phyloP scores from a whole-genome alignment of 1,284 basidiomycete species.

The Cyathus olla region DNA sequence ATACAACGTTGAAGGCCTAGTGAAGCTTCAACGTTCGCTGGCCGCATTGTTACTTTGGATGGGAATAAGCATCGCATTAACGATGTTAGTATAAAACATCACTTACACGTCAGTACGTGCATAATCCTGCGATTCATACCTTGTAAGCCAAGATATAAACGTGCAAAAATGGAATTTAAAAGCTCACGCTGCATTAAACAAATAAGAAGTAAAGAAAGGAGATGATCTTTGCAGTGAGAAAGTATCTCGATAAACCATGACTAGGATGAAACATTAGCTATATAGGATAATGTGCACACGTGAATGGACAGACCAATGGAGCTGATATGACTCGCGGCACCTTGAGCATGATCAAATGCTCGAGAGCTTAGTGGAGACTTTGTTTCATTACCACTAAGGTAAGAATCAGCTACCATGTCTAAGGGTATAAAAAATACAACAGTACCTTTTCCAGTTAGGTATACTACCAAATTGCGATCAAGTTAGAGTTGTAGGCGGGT shows the following conservation, averaged over 20 bases:
- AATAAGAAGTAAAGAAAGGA: conserved; percentile 79
- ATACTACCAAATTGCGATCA: conserved; percentile 54
- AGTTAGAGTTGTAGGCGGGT: conserved; percentile 6
- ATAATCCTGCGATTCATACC: conserved; percentile 69
- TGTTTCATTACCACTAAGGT: conserved; percentile 52
- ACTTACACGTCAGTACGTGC: conserved; percentile 82
- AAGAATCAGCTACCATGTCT: conserved; percentile 11
- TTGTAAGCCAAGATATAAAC: conserved; percentile 12
- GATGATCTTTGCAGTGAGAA: conserved; percentile 75
- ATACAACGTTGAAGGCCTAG: conserved; percentile 77
- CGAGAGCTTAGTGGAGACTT: conserved; percentile 61
- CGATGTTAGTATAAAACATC: background rate
- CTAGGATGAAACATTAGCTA: conserved; percentile 42
- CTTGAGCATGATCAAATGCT: conserved; percentile 82
- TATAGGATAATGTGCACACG: background rate
- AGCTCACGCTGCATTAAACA: conserved; percentile 81
- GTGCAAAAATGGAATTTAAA: conserved; percentile 5
- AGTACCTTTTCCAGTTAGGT: conserved; percentile 75
- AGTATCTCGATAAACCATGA: conserved; percentile 66
- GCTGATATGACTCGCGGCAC: conserved; percentile 81
- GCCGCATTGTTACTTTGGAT: conserved; percentile 69
- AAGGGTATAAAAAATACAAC: background rate
- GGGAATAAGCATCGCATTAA: conserved; percentile 8
- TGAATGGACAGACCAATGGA: conserved; percentile 63
- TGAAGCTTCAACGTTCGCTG: conserved; percentile 76